phyloP scores from a whole-genome alignment of 2,329 filamentous ascomycete species.

The Hypoxylon sp. region DNA sequence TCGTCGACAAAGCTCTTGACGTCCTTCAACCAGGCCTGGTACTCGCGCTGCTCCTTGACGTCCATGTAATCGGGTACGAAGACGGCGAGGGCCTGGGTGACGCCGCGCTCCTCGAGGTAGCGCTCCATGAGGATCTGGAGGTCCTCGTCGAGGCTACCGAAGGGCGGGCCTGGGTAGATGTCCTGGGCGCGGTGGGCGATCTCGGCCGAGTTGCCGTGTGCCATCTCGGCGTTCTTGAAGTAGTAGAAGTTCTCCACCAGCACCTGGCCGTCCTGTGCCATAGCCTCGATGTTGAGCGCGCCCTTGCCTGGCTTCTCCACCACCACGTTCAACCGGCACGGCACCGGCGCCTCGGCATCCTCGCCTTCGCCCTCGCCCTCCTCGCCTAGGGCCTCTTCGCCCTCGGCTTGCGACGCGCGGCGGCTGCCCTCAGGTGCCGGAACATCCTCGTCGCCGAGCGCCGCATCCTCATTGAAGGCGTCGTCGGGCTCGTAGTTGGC shows the following conservation, averaged over 20 bases:
- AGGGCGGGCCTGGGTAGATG: slow-evolving; percentile 89
- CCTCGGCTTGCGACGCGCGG: slow-evolving; percentile 62
- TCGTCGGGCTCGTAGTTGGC: slow-evolving; percentile 69
- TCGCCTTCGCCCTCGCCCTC: slow-evolving; percentile 59
- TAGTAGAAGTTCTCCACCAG: slow-evolving; percentile 91
- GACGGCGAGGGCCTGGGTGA: slow-evolving; percentile 84
- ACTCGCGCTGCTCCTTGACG: slow-evolving; percentile 98
- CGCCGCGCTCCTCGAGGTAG: slow-evolving; percentile 92
- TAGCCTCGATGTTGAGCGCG: slow-evolving; percentile 84
- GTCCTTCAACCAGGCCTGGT: slow-evolving; percentile 86
- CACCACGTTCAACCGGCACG: slow-evolving; percentile 83
- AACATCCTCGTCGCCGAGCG: slow-evolving; percentile 62
- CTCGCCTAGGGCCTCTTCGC: slow-evolving; percentile 63
- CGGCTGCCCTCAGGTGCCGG: slow-evolving; percentile 49
- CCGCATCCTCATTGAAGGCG: slow-evolving; percentile 60
- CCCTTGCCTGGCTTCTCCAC: slow-evolving; percentile 88
- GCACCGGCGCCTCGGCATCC: slow-evolving; percentile 67
- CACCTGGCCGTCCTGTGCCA: slow-evolving; percentile 85
- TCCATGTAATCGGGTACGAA: slow-evolving; percentile 98
- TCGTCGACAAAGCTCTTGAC: slow-evolving; percentile 86
- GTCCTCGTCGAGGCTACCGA: slow-evolving; percentile 94
- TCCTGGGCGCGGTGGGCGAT: slow-evolving; percentile 77
- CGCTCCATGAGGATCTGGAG: slow-evolving; percentile 90
- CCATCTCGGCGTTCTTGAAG: slow-evolving; percentile 79
- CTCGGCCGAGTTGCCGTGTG: slow-evolving; percentile 78